Conservation (phyloP, 1,139 yeast species). For the Candida sanyaensis region DNA sequence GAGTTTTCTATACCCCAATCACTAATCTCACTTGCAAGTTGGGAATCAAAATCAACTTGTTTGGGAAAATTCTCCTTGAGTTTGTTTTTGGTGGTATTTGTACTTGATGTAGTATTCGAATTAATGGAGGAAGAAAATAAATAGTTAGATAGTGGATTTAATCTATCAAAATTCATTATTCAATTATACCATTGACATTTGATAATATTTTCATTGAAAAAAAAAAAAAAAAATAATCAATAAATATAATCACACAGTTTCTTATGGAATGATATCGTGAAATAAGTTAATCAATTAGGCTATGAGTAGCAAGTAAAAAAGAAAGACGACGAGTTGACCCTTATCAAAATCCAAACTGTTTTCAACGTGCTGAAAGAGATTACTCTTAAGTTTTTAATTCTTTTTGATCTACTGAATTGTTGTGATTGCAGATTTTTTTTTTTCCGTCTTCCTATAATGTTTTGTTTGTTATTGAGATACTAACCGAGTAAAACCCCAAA, state of each 20-base stretch:
- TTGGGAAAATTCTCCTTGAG: not conserved
- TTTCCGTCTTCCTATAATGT: not conserved
- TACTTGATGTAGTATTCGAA: not conserved
- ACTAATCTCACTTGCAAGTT: slow-evolving; percentile 23
- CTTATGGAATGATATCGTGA: too few relatives aligned
- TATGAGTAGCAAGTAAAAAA: too few relatives aligned
- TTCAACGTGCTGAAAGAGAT: too few relatives aligned
- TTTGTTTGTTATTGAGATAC: not conserved
- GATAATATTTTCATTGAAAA: not conserved
- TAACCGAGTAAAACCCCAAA: not conserved
- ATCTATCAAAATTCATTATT: slow-evolving; percentile 35
- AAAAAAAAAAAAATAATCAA: not conserved
- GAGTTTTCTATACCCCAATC: slow-evolving; percentile 48
- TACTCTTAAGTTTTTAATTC: too few relatives aligned
- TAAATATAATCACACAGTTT: too few relatives aligned
- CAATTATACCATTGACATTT: not conserved
- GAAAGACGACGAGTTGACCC: too few relatives aligned
- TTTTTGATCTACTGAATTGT: not conserved
- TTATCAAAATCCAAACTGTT: too few relatives aligned
- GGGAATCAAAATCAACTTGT: not conserved
- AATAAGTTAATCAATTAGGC: too few relatives aligned
- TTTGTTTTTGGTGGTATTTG: not conserved
- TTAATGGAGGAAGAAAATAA: slow-evolving; percentile 4
- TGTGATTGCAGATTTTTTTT: not conserved
- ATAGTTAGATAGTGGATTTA: slow-evolving; percentile 25